Percentiles rank a stretch among this genome's conserved stretches.
Evolutionary conservation across 306 rosid species (phyloP).

Genomic region (Hippophae tibetana): DNA sequence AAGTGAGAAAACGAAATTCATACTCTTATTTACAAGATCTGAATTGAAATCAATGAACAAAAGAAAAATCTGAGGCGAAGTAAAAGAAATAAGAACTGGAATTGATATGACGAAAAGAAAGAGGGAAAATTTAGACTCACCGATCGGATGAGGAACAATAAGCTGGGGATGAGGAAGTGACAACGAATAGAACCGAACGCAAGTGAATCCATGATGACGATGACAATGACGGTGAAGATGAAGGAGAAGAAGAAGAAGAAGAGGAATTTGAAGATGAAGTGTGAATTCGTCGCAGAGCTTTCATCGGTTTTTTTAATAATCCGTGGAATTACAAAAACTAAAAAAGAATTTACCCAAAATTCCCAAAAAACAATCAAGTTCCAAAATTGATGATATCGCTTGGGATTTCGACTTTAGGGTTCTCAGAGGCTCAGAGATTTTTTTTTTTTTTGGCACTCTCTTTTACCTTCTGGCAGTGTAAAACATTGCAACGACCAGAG

Average conservation of each 20-base stretch:
- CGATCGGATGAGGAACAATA: constrained; percentile 81
- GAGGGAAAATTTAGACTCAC: constrained; percentile 48
- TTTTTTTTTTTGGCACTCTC: not conserved
- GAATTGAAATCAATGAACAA: constrained; percentile 28
- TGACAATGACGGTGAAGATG: constrained; percentile 37
- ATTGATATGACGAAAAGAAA: not conserved
- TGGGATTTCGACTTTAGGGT: constrained; percentile 1
- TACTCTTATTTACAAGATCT: constrained; percentile 34
- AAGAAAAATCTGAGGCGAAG: not conserved
- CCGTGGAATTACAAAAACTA: not conserved
- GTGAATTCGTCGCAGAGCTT: constrained; percentile 67
- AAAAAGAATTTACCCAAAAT: not conserved
- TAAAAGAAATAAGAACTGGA: constrained; percentile 20
- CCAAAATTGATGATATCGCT: too few species aligned
- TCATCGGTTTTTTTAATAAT: constrained; percentile 37
- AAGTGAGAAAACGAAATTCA: constrained; percentile 26
- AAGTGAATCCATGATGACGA: constrained; percentile 81
- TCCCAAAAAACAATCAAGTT: too few species aligned
- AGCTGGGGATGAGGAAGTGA: constrained; percentile 84
- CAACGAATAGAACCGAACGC: constrained; percentile 88
- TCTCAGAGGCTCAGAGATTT: constrained; percentile 1
- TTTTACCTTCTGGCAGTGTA: constrained; percentile 57
- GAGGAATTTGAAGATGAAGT: constrained; percentile 46
- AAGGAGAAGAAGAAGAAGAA: constrained; percentile 46
- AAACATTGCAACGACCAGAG: constrained; percentile 41